Evolutionary conservation across 805 yeast genomes (phyloP).

Genomic region (Vanderwaltozyma tropicalis): DNA sequence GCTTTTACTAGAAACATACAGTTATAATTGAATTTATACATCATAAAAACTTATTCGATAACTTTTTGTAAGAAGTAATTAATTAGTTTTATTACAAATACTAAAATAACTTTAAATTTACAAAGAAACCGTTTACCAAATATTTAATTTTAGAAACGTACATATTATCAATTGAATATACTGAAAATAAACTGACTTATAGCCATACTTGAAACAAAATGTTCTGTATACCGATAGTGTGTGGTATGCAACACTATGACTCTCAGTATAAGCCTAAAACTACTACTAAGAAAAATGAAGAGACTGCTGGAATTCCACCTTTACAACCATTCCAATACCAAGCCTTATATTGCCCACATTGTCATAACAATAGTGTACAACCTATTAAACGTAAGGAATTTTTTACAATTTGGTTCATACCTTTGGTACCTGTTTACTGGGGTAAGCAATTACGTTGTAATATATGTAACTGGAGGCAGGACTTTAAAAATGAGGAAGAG

Average conservation of each 20-base stretch:
- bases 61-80: no score
- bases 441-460: constrained; percentile 42
- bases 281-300: neutral
- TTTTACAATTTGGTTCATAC: constrained; percentile 44
- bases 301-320: neutral
- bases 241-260: constrained; percentile 29
- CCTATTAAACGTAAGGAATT: constrained; percentile 45
- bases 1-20: neutral
- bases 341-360: constrained; percentile 40
- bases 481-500: constrained; percentile 24
- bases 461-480: constrained; percentile 41
- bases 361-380: constrained; percentile 45
- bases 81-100: no score
- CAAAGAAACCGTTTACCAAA: neutral
- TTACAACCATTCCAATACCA: constrained; percentile 7
- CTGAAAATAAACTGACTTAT: neutral
- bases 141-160: neutral
- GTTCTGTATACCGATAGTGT: constrained; percentile 24
- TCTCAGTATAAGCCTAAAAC: constrained; percentile 10
- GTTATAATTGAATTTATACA: neutral
- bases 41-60: neutral
- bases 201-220: no score
- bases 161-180: neutral
- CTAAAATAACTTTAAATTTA: no score
- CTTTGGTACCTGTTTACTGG: constrained; percentile 43